Evolutionary conservation across 2,329 filamentous ascomycete species (phyloP), one percentile per base, ranked within the genome.

Genomic region (Botryotinia calthae): DNA sequence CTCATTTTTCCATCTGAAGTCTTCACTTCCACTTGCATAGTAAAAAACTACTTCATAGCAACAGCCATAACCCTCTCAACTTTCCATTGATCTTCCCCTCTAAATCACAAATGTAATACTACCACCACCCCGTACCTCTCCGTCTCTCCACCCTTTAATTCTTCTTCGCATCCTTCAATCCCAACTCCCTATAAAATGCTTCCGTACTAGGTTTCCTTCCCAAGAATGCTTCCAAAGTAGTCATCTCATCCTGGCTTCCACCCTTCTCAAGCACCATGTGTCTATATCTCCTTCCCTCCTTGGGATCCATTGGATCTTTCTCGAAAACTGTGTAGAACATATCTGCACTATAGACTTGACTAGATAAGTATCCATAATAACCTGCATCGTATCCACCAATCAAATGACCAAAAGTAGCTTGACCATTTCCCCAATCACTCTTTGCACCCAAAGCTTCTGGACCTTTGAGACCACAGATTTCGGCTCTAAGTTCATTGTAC

Each of bases 281-380:
- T 71, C 93, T 87, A 83, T 95, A 96, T 73, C 92, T 84, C 22
- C 93, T 86, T 1, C 93, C 93, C 80, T 94, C 89, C 76, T 87
- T 87, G 46, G 86, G 86, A 81, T 94, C 88, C 92, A 95, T 94
- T 0, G 93, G 93, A 80, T 95, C 86, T 77, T 88, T 85, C 84
- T 91, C 90, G 84, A 96, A 96, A 64, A 92, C 90, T 0, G 87
- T 87, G 82, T 93, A 90, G 85, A 95, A 97, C 92, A 97, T 95
- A 82, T 97, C 93, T 40, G 91, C 88, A 34, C 90, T 93, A 83
- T 95, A 96, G 28, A 96, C 93, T 81, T 93, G 88, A 1, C 91
- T 93, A 75, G 88, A 91, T 48, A 91, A 83, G 80, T 91, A 92
- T 78, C 89, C 89, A 81, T 96, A 96, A 84, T 95, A 95, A 61